phyloP scores from a whole-genome alignment of 805 yeast species.

The Starmerella apicola region DNA sequence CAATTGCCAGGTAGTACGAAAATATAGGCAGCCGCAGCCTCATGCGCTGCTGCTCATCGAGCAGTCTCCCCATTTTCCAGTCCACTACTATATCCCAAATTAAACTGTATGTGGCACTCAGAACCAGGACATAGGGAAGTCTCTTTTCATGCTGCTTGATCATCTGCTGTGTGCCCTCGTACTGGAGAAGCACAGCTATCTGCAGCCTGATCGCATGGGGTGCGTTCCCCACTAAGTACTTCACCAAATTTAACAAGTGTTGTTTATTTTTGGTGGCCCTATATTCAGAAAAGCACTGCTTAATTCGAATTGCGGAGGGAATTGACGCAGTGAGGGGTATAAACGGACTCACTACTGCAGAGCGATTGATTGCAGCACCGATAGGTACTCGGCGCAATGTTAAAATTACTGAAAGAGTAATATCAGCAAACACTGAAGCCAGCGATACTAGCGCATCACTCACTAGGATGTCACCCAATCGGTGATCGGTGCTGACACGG shows the following conservation, averaged over 20 bases:
- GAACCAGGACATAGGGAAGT: constrained; percentile 33
- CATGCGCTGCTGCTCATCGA: neutral
- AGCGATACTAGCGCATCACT: constrained; percentile 81
- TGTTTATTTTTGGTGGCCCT: constrained; percentile 35
- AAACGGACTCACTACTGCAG: constrained; percentile 17
- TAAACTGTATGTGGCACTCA: constrained; percentile 68
- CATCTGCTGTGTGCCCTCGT: constrained; percentile 1
- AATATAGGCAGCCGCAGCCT: constrained; percentile 33
- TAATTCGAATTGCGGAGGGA: constrained; percentile 66
- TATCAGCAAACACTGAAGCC: constrained; percentile 62
- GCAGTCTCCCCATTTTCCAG: constrained; percentile 39
- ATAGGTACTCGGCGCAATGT: constrained; percentile 20
- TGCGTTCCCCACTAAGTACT: constrained; percentile 35
- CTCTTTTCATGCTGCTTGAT: constrained; percentile 4
- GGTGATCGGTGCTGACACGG: constrained; percentile 39
- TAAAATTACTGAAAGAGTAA: constrained; percentile 44
- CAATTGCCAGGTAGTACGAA: constrained; percentile 46
- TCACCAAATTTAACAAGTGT: constrained; percentile 60
- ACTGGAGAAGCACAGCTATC: constrained; percentile 8
- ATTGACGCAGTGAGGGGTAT: constrained; percentile 24
- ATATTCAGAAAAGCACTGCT: constrained; percentile 71
- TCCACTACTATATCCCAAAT: constrained; percentile 85
- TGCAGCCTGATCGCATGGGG: constrained; percentile 17
- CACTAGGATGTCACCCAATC: constrained; percentile 69
- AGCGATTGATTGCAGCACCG: constrained; percentile 3